Base-by-base conservation (phyloP, 2,329 filamentous ascomycete genomes). In the Colletotrichum phormii region DNA sequence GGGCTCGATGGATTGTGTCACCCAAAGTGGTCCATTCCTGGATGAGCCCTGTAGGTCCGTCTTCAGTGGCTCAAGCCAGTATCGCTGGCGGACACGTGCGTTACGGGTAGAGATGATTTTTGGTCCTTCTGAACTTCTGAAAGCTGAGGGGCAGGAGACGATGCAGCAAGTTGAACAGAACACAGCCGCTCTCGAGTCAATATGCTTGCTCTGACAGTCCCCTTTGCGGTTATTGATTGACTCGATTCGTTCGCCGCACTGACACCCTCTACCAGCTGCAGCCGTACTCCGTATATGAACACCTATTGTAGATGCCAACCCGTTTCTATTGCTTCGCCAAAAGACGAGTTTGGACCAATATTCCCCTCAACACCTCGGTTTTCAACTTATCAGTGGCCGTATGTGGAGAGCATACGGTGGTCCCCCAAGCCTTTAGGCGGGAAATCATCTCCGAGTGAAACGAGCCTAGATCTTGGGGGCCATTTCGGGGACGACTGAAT, bases 401-500 rank as follows among this genome's bases (percentile, higher is more conserved):
- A 55, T 68, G 69, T 68, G 69, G 64, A 46, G 64, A 68, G 53
- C 15, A 24, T 55, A 22, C 26, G 37, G 65, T 67, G 64, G 64
- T 11, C 18, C 65, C 61, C 18, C 22, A 5, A 12, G 42, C 26
- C 26, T 51, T 37, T 22, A 33, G 69, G 53, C 53, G 24, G 49
- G 57, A 26, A 66, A 72, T 72, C 64, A 72, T 72, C 55, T 72
- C 69, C 69, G 58, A 54, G 24, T 72, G 69, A 72, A 72, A 72
- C 69, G 59, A 22, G 69, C 42, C 69, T 54, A 72, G 53, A 64
- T 54, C 69, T 69, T 53, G 64, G 58, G 57, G 37, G 26, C 37
- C 59, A 49, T 18, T 31, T 29, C 4, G 24, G 37, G 59, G 7
- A 22, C 55, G 57, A 33, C 37, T 51, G 18, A 65, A 37, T 9